phyloP scores from a whole-genome alignment of 352 stramenopile genomes.

The Peronospora belbahrii region DNA sequence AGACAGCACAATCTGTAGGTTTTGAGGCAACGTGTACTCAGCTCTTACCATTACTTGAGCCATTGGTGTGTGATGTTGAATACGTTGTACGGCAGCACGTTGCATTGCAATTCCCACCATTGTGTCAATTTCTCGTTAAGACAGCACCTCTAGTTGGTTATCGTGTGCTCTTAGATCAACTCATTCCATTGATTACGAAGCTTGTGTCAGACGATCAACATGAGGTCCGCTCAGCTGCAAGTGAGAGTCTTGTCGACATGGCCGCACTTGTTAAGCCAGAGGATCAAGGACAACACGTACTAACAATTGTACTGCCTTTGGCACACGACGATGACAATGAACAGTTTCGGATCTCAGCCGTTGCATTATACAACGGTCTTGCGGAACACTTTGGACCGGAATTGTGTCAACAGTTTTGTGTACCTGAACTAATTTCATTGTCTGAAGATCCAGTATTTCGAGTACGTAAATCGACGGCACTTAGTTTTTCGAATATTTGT shows the following conservation, averaged over 20 bases:
- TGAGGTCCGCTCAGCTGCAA: constrained; percentile 82
- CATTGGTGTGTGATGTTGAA: constrained; percentile 85
- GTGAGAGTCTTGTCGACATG: constrained; percentile 83
- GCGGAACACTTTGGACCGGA: constrained; percentile 80
- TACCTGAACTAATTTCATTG: constrained; percentile 88
- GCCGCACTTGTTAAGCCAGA: constrained; percentile 74
- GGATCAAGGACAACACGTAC: constrained; percentile 86
- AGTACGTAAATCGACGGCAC: constrained; percentile 87
- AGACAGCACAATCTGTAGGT: constrained; percentile 77
- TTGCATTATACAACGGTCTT: constrained; percentile 89
- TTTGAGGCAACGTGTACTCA: constrained; percentile 75
- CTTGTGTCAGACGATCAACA: constrained; percentile 82
- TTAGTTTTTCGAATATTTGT: constrained; percentile 88
- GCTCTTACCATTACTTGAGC: constrained; percentile 87
- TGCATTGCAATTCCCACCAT: constrained; percentile 82
- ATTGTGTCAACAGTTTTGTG: constrained; percentile 90
- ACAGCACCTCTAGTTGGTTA: constrained; percentile 49
- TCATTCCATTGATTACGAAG: constrained; percentile 69
- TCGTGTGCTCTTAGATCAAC: constrained; percentile 60
- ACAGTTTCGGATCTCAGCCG: constrained; percentile 90
- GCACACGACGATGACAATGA: constrained; percentile 88
- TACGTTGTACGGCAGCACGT: constrained; percentile 93
- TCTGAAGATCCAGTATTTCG: constrained; percentile 90
- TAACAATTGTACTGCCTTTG: constrained; percentile 90
- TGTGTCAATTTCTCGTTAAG: constrained; percentile 64